Evolutionary conservation across 148 eudicot species (phyloP).

Genomic region (Silene uniflora): DNA sequence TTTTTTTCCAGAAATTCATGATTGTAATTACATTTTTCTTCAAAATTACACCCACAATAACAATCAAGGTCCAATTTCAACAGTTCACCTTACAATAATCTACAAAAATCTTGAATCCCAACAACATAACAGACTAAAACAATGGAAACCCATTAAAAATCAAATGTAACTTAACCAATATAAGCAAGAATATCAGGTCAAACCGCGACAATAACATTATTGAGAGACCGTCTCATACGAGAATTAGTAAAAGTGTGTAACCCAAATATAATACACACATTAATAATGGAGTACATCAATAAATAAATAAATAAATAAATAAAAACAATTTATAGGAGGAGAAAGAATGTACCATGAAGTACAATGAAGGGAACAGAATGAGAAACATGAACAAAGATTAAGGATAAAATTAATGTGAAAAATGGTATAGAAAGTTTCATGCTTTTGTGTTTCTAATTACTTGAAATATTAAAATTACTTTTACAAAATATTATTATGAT

Average conservation of each 20-base stretch:
- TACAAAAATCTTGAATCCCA: neutral
- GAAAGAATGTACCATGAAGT: conserved; percentile 8
- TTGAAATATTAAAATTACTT: too few species aligned
- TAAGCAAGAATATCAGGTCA: neutral
- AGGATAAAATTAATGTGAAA: too few species aligned
- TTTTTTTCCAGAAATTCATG: neutral
- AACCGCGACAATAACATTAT: too few species aligned
- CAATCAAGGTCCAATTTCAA: conserved; percentile 2
- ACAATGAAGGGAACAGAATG: conserved; percentile 10
- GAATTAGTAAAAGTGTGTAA: too few species aligned
- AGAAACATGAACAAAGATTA: neutral
- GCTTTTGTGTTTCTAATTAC: neutral
- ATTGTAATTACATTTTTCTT: neutral
- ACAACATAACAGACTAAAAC: neutral
- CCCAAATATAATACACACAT: neutral
- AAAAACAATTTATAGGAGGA: neutral
- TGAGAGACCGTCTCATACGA: too few species aligned
- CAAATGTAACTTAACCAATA: conserved; percentile 6
- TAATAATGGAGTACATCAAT: neutral
- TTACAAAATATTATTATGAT: too few species aligned
- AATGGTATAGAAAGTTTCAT: neutral
- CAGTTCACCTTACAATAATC: neutral
- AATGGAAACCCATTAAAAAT: neutral
- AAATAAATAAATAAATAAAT: too few species aligned
- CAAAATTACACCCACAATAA: neutral